Conservation (phyloP, 257 asterid genomes). For the Anisodus acutangulus region DNA sequence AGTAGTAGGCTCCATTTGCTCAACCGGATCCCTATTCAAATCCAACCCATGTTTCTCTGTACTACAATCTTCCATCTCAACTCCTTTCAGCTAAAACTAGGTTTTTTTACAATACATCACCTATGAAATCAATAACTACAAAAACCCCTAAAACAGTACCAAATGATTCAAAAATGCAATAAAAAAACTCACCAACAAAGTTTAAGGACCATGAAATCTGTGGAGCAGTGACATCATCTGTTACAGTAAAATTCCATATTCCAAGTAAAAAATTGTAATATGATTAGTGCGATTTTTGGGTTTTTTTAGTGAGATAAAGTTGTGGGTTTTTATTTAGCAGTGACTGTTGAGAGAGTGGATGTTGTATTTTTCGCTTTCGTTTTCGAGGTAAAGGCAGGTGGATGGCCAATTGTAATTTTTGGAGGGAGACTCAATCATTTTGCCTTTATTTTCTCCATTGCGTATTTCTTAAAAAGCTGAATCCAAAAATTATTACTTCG, state of each 20-base stretch:
- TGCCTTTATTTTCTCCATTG: neutral
- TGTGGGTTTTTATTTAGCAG: constrained; percentile 14
- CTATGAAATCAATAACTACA: neutral
- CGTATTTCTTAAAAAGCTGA: neutral
- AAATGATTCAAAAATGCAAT: neutral
- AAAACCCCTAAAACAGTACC: constrained; percentile 20
- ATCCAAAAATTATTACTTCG: too few relatives aligned
- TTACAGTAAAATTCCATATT: neutral
- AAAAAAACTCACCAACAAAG: neutral
- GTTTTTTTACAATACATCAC: neutral
- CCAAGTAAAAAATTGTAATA: too few relatives aligned
- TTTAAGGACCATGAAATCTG: constrained; percentile 10
- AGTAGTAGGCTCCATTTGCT: constrained; percentile 26
- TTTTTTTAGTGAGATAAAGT: constrained; percentile 32
- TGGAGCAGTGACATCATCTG: neutral
- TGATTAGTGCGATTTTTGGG: constrained; percentile 26
- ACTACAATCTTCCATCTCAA: constrained; percentile 39
- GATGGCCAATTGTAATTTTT: constrained; percentile 14
- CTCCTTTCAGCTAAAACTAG: neutral
- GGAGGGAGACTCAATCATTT: constrained; percentile 3
- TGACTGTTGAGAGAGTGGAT: neutral
- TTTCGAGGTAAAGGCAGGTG: constrained; percentile 20
- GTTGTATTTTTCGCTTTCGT: neutral
- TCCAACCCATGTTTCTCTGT: constrained; percentile 37
- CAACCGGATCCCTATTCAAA: constrained; percentile 43